Evolutionary conservation across 2,329 filamentous ascomycete genomes (phyloP).

Genomic region (Fulvia fulva): DNA sequence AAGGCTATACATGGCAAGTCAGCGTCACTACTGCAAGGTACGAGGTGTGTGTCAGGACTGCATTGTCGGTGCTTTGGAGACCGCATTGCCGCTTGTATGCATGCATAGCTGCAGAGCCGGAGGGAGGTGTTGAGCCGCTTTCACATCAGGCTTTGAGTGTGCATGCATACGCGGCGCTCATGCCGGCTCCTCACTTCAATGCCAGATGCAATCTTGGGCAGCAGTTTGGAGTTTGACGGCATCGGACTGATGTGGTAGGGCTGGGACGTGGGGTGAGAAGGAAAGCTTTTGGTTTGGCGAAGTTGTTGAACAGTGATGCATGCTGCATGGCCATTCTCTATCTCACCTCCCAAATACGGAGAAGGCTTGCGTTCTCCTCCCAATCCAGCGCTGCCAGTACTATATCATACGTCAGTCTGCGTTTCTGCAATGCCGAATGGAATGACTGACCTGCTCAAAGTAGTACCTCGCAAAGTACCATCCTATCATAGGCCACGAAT

Average conservation of each 20-base stretch:
- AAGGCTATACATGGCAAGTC: not conserved
- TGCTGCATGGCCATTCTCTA: not conserved
- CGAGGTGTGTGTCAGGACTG: not conserved
- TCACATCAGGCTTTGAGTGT: not conserved
- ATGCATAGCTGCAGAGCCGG: no score
- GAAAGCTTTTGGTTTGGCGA: no score
- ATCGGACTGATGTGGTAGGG: no score
- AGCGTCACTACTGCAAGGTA: not conserved
- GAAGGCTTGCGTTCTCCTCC: not conserved
- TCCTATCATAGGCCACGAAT: constrained; percentile 8
- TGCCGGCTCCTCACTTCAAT: not conserved
- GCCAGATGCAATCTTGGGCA: no score
- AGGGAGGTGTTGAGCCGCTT: no score
- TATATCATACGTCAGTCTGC: not conserved
- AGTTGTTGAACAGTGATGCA: no score
- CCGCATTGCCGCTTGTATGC: not conserved
- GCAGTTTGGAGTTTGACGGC: not conserved
- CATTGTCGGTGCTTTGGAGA: not conserved
- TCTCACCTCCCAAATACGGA: not conserved
- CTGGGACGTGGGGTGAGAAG: not conserved
- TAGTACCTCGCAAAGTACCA: constrained; percentile 11
- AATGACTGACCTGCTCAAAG: not conserved
- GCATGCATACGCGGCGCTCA: not conserved
- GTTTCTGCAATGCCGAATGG: not conserved
- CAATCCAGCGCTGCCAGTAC: constrained; percentile 8